Conservation (phyloP, 805 yeast genomes). For the Saccharomycopsis selenospora region DNA sequence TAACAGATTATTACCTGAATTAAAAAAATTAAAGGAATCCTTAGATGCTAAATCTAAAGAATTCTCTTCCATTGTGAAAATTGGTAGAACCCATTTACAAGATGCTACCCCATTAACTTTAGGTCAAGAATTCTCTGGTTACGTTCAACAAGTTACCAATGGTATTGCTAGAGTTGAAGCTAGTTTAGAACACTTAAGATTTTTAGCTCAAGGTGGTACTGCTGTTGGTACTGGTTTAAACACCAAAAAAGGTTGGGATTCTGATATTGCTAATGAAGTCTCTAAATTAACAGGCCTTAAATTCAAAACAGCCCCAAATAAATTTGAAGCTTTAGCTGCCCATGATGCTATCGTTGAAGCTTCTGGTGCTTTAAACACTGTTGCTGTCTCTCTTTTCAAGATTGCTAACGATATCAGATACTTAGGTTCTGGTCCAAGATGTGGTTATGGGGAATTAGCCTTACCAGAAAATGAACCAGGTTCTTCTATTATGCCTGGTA, state of each 20-base stretch:
- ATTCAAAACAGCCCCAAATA: slow-evolving; percentile 94
- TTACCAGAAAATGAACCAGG: slow-evolving; percentile 99
- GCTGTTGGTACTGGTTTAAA: slow-evolving; percentile 98
- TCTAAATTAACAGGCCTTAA: slow-evolving; percentile 71
- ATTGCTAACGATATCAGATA: slow-evolving; percentile 97
- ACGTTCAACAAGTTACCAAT: slow-evolving; percentile 84
- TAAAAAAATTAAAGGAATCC: slow-evolving; percentile 67
- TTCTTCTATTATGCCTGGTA: slow-evolving; percentile 98
- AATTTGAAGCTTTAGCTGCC: slow-evolving; percentile 97
- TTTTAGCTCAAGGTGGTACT: slow-evolving; percentile 97
- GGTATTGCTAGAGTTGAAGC: slow-evolving; percentile 83
- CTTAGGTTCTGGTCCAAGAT: slow-evolving; percentile 97
- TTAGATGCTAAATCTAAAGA: slow-evolving; percentile 71
- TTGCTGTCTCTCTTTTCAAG: slow-evolving; percentile 88
- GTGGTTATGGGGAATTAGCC: slow-evolving; percentile 94
- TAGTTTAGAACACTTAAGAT: slow-evolving; percentile 65
- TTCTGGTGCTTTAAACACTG: slow-evolving; percentile 91
- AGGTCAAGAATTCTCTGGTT: slow-evolving; percentile 97
- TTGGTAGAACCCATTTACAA: slow-evolving; percentile 97
- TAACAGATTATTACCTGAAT: slow-evolving; percentile 70
- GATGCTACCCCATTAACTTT: slow-evolving; percentile 97
- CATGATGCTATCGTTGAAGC: slow-evolving; percentile 98
- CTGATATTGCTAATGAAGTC: slow-evolving; percentile 78
- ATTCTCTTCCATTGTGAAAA: slow-evolving; percentile 84
- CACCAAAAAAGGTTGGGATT: slow-evolving; percentile 86